Conservation (phyloP, 2,329 filamentous ascomycete species). For the Penicillium concentricum region DNA sequence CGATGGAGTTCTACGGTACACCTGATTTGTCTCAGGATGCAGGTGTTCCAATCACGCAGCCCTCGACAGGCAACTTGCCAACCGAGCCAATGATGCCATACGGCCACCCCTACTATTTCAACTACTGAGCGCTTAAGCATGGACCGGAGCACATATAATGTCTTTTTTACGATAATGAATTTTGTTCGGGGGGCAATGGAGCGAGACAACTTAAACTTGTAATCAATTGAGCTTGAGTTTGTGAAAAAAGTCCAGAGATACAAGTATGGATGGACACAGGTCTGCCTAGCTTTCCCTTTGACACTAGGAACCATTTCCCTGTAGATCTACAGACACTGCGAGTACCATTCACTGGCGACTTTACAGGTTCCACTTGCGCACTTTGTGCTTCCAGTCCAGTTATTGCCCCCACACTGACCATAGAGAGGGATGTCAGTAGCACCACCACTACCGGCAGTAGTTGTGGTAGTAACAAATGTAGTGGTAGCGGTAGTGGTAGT, state of each 20-base stretch:
- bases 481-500: conserved; percentile 13
- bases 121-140: conserved; percentile 15
- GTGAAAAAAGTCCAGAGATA: neutral
- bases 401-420: conserved; percentile 30
- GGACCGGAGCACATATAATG: neutral
- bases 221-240: neutral
- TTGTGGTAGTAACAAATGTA: conserved; percentile 15
- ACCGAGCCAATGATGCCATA: conserved; percentile 19
- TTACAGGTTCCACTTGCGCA: conserved; percentile 31
- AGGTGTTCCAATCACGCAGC: conserved; percentile 2
- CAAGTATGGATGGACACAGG: neutral
- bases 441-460: conserved; percentile 9
- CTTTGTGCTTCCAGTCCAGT: conserved; percentile 28
- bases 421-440: conserved; percentile 21
- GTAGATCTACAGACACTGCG: conserved; percentile 27
- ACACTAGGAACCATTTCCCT: neutral
- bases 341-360: conserved; percentile 29
- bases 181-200: conserved; percentile 2
- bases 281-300: neutral
- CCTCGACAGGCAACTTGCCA: conserved; percentile 7
- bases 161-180: conserved; percentile 14
- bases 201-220: neutral
- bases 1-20: conserved; percentile 11
- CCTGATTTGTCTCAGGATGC: conserved; percentile 3
- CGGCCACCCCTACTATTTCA: conserved; percentile 30